Evolutionary conservation across 1,139 yeast species (phyloP), one percentile per base, ranked within the genome.

Genomic region (Candida sp.): DNA sequence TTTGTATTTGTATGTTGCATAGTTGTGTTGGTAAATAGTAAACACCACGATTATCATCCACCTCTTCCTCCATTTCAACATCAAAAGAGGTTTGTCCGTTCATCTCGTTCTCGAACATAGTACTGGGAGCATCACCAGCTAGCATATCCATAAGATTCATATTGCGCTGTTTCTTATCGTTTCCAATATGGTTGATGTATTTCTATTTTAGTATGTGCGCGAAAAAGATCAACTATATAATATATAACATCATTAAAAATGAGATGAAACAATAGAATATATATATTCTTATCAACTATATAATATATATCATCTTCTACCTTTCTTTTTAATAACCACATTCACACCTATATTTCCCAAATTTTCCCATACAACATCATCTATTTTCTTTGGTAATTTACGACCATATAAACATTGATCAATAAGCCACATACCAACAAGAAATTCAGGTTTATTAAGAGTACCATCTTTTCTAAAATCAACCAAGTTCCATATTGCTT

Each of bases 401-500:
- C 96, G 73, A 0, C 98, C 98, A 58, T 91, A 93, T n/a, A 91
- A 70, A 57, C 96, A 87, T 61, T 91, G 98, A 62, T 91, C 98
- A 1, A 91, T 93, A 5, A 89, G 66, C 98, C 98, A 91, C 88
- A 87, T 89, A 0, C 97, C 99, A 11, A 90, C 95, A 35, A 91
- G 67, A 56, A 93, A 93, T 50, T 91, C 91, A 39, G 82, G 84
- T 48, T 87, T 79, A 55, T 85, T 87, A 43, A 91, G 68, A 0
- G 89, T 80, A 0, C 96, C 95, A 60, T 87, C 95, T 40, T 70
- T 69, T 51, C 91, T 69, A 39, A 77, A 76, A 58, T 90, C 97
- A 15, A 90, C 95, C 43, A 90, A 68, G 37, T 80, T 76, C 90
- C 97, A 93, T 22, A 93, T 84, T 39, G 78, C 77, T 19, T 69